phyloP scores from a whole-genome alignment of 2,329 filamentous ascomycete species.

The Fusarium guadeloupense region DNA sequence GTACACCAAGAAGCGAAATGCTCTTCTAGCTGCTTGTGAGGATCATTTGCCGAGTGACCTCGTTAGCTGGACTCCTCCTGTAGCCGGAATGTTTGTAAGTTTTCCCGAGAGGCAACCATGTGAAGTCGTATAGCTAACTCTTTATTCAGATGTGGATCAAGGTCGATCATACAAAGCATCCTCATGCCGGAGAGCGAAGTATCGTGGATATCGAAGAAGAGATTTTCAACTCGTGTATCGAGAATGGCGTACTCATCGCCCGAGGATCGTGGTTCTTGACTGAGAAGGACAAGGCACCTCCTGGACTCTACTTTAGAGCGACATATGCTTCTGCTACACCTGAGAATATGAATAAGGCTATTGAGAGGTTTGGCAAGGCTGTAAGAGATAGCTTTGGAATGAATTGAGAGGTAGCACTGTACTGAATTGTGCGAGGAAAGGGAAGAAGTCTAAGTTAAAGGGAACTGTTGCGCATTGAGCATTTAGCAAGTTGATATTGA shows the following conservation, averaged over 20 bases:
- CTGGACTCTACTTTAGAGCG: conserved; percentile 84
- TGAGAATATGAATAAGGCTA: conserved; percentile 76
- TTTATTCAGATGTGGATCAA: conserved; percentile 74
- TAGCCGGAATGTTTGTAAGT: conserved; percentile 94
- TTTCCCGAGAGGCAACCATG: neutral
- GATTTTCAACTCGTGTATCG: conserved; percentile 81
- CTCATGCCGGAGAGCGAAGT: conserved; percentile 60
- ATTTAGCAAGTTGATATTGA: neutral
- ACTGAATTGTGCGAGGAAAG: neutral
- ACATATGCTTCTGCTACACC: conserved; percentile 86
- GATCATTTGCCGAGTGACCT: conserved; percentile 77
- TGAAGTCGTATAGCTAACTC: neutral
- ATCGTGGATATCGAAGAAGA: conserved; percentile 81
- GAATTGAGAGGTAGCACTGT: conserved; percentile 26
- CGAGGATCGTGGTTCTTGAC: conserved; percentile 93
- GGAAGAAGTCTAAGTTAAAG: neutral
- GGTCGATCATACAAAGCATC: conserved; percentile 73
- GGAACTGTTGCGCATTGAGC: neutral
- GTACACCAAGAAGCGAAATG: conserved; percentile 83
- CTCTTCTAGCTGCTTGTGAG: conserved; percentile 82
- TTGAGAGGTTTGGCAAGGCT: conserved; percentile 78
- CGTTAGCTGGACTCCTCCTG: conserved; percentile 81
- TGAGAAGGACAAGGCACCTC: conserved; percentile 67
- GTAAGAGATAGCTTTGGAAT: conserved; percentile 67
- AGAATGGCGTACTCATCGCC: conserved; percentile 80